A percentile compares a stretch with the other conserved stretches of the same genome.
Conservation (phyloP, 164 flowering plant species). For the Annona cherimola region DNA sequence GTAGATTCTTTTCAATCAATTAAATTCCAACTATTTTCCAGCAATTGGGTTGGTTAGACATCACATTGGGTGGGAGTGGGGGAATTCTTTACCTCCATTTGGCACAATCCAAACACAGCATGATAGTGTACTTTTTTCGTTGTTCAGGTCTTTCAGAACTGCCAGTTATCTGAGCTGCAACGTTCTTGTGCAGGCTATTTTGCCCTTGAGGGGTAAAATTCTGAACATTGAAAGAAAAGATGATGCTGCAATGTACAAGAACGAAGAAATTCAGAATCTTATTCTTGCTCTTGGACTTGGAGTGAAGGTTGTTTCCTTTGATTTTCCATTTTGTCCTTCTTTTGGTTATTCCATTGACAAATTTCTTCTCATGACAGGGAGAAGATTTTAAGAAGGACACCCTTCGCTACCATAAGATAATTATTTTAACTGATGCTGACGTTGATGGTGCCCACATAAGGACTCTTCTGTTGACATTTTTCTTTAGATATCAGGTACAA, state of each 20-base stretch:
- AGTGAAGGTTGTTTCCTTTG: constrained; percentile 57
- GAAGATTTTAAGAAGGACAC: constrained; percentile 88
- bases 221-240: constrained; percentile 84
- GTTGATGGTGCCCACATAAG: constrained; percentile 99
- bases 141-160: not conserved
- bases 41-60: too few relatives aligned
- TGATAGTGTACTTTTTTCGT: too few relatives aligned
- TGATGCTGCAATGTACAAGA: constrained; percentile 96
- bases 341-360: not conserved
- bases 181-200: constrained; percentile 61
- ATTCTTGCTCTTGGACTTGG: constrained; percentile 93
- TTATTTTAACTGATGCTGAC: constrained; percentile 97
- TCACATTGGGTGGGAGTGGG: too few relatives aligned
- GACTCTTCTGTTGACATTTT: constrained; percentile 87
- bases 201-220: constrained; percentile 95
- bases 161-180: not conserved
- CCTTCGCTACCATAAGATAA: constrained; percentile 91
- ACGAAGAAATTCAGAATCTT: constrained; percentile 89
- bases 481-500: constrained; percentile 94
- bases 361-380: constrained; percentile 46
- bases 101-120: too few relatives aligned
- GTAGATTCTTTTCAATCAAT: too few relatives aligned
- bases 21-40: too few relatives aligned
- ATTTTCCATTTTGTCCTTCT: not conserved
- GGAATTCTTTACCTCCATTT: too few relatives aligned